Evolutionary conservation across 225 moss, liverwort and hornwort genomes (phyloP).

Genomic region (Physcomitrellopsis africana): DNA sequence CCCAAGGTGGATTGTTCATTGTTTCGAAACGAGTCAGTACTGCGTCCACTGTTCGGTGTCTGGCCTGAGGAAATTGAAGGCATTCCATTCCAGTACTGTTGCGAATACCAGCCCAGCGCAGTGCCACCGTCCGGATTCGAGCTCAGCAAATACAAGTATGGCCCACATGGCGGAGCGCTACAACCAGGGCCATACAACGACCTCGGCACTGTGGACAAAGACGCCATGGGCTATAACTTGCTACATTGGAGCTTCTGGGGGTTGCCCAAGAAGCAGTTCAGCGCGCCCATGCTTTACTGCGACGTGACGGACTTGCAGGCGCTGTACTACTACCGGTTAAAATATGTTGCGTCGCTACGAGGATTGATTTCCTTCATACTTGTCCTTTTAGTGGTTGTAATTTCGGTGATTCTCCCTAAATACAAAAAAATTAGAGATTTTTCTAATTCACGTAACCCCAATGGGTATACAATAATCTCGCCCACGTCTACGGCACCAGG

Average conservation of each 20-base stretch:
- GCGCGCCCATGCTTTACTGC: slow-evolving; percentile 20
- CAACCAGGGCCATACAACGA: slow-evolving; percentile 23
- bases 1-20: background rate
- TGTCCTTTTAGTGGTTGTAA: background rate
- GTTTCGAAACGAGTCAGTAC: background rate
- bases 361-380: background rate
- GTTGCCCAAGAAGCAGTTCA: slow-evolving; percentile 6
- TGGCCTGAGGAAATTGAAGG: background rate
- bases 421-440: too few species aligned
- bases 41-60: background rate
- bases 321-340: background rate
- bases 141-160: background rate
- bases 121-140: background rate
- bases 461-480: too few species aligned
- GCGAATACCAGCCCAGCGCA: background rate
- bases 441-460: too few species aligned
- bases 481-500: too few species aligned
- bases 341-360: background rate
- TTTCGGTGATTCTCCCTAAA: background rate
- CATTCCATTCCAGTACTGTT: slow-evolving; percentile 14
- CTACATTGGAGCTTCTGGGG: slow-evolving; percentile 11
- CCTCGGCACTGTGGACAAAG: slow-evolving; percentile 28
- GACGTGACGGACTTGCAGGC: slow-evolving; percentile 21
- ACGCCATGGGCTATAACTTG: background rate
- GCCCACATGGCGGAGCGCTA: background rate